A percentile compares a stretch with the other conserved stretches of the same genome.
Evolutionary conservation across 2,329 filamentous ascomycete genomes (phyloP).

Genomic region (Diaporthe ilicicola): DNA sequence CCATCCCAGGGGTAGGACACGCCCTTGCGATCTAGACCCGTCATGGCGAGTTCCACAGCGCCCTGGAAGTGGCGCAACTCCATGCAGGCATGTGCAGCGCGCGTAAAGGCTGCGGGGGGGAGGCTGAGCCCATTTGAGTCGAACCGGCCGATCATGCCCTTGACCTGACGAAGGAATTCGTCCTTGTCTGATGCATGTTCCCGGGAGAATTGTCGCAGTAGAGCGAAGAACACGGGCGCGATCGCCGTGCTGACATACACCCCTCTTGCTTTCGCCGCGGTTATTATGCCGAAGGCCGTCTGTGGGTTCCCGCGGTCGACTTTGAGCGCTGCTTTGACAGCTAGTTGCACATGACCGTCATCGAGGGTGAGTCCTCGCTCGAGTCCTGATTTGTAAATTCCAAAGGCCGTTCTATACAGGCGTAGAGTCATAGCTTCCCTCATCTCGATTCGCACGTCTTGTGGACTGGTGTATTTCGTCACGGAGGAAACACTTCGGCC

Average conservation of each 20-base stretch:
- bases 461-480: not conserved
- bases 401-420: conserved; percentile 17
- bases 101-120: conserved; percentile 40
- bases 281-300: conserved; percentile 50
- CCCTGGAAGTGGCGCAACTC: conserved; percentile 39
- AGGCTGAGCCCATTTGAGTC: conserved; percentile 36
- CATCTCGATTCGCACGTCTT: conserved; percentile 30
- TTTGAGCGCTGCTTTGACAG: conserved; percentile 53
- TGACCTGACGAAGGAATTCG: conserved; percentile 34
- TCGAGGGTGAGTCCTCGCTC: conserved; percentile 47
- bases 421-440: conserved; percentile 24
- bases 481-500: not conserved
- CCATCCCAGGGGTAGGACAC: conserved; percentile 39
- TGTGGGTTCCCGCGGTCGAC: conserved; percentile 38
- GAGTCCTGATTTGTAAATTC: conserved; percentile 49
- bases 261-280: conserved; percentile 48
- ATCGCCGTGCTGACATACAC: conserved; percentile 51
- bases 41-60: conserved; percentile 41
- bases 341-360: conserved; percentile 55
- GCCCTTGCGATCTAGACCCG: conserved; percentile 37
- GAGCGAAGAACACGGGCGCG: conserved; percentile 49
- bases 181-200: conserved; percentile 34
- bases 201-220: conserved; percentile 45
- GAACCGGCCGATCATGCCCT: conserved; percentile 37
- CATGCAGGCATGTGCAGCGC: conserved; percentile 42